Conservation (phyloP, 768 basidiomycete species). For the Boletus rubroflammeus region DNA sequence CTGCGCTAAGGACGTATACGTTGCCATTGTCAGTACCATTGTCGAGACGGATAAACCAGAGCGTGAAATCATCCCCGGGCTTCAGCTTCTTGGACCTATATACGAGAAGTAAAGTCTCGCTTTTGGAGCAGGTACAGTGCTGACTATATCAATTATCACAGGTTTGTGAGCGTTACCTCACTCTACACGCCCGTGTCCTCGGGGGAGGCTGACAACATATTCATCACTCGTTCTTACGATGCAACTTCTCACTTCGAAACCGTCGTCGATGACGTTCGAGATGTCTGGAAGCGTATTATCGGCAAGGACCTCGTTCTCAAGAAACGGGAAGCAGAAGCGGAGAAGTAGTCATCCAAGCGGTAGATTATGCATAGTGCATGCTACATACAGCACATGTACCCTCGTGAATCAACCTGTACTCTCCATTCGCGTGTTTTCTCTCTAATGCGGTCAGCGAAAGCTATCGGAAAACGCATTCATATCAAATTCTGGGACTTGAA, state of each 20-base stretch:
- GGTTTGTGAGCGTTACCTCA: slow-evolving; percentile 87
- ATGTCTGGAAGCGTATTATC: slow-evolving; percentile 89
- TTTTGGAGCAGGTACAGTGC: slow-evolving; percentile 1
- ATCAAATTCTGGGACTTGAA: slow-evolving; percentile 83
- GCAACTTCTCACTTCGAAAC: slow-evolving; percentile 99
- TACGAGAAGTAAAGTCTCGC: slow-evolving; percentile 74
- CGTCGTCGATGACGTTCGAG: slow-evolving; percentile 94
- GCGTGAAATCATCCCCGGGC: slow-evolving; percentile 86
- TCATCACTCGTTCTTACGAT: slow-evolving; percentile 96
- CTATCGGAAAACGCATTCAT: slow-evolving; percentile 67
- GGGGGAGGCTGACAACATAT: slow-evolving; percentile 86
- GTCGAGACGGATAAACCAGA: slow-evolving; percentile 94
- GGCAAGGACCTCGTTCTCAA: slow-evolving; percentile 79
- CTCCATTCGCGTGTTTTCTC: neutral
- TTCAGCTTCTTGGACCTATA: slow-evolving; percentile 87
- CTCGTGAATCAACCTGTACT: slow-evolving; percentile 7
- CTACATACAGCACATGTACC: slow-evolving; percentile 10
- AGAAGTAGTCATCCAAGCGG: slow-evolving; percentile 34
- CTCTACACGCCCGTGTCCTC: slow-evolving; percentile 84
- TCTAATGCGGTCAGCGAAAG: slow-evolving; percentile 6
- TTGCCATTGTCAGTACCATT: slow-evolving; percentile 97
- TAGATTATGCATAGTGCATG: slow-evolving; percentile 7
- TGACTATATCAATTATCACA: slow-evolving; percentile 30
- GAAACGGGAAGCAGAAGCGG: slow-evolving; percentile 75
- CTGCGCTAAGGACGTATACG: slow-evolving; percentile 90